Evolutionary conservation across 108 stramenopile genomes (phyloP), one percentile per base, ranked within the genome.

Genomic region (Mayamaea pseudoterrestris): DNA sequence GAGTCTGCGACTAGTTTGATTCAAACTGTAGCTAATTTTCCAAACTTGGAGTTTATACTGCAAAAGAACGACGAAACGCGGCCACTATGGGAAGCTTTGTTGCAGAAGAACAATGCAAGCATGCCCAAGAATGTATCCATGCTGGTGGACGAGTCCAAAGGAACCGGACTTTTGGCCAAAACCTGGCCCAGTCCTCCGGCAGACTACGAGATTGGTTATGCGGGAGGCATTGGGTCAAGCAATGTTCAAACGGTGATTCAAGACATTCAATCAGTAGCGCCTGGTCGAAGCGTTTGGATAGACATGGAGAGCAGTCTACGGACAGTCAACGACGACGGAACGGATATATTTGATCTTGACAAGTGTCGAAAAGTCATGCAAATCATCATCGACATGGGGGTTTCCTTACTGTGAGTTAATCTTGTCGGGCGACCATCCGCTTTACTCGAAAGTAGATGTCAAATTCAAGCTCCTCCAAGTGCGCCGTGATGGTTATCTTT

Each of bases 21-120:
- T 6, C 20, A 42, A 1, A 54, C 68, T 4, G 64, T 75, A 2
- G 13, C 7, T 9, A 43, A 57, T 11, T 66, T 77, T 54, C 69
- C 74, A 3, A 41, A 58, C 6, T 51, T 93, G n/a, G 92, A 93
- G 47, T 96, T 88, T 48, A 93, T 96, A 31, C 36, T 96, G 6
- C 94, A 96, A 74, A 79, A 80, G 58, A 95, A 93, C 57, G 74
- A 77, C 6, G 90, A 93, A 42, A 95, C 93, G 11, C 27, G 31
- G 31, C 65, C 66, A 12, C 63, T 95, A 5, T 95, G 85, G 88
- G 47, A 78, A 41, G 78, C 78, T 9, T 28, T 82, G n/a, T 37
- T 63, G 25, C 8, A 18, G 22, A 50, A 29, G 41, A 58, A 56
- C 12, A 34, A 26, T 1, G 20, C 30, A 12, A 54, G 17, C 28